phyloP scores from a whole-genome alignment of 139 green algal genomes.

The Haematococcus lacustris region DNA sequence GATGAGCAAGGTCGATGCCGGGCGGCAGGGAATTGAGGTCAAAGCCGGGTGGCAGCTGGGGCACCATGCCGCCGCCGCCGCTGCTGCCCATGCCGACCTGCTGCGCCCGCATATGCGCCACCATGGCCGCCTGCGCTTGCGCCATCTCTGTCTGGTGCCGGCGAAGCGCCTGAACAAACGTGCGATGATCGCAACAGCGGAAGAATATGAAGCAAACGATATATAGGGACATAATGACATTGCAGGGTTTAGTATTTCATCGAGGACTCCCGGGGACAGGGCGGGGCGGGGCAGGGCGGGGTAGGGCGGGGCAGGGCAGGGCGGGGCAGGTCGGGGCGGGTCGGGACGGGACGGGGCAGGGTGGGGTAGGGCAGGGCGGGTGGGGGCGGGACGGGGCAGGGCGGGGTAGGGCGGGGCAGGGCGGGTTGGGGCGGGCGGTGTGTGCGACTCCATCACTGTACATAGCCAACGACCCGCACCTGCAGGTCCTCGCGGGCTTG shows the following conservation, averaged over 20 bases:
- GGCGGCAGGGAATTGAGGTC: neutral
- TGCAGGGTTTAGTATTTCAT: neutral
- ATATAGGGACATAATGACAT: neutral
- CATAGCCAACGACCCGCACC: constrained; percentile 6
- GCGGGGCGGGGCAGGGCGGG: neutral
- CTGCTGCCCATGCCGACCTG: neutral
- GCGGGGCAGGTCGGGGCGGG: no score
- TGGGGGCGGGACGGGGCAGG: no score
- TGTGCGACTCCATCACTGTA: neutral
- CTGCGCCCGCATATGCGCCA: neutral
- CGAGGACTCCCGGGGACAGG: neutral
- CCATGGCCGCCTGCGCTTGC: constrained; percentile 5
- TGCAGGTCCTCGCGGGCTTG: constrained; percentile 48
- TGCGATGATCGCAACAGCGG: neutral
- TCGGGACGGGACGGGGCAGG: no score
- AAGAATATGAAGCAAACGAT: neutral
- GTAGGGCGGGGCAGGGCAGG: no score
- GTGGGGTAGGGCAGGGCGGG: no score
- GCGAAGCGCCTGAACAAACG: constrained; percentile 6
- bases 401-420: neutral
- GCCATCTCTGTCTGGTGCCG: constrained; percentile 7
- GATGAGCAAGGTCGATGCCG: neutral
- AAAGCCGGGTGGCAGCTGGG: no score
- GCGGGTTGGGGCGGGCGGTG: neutral
- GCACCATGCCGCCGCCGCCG: neutral